Base-by-base conservation (phyloP, 1,139 yeast genomes). In the Blastobotrys capitulatus region DNA sequence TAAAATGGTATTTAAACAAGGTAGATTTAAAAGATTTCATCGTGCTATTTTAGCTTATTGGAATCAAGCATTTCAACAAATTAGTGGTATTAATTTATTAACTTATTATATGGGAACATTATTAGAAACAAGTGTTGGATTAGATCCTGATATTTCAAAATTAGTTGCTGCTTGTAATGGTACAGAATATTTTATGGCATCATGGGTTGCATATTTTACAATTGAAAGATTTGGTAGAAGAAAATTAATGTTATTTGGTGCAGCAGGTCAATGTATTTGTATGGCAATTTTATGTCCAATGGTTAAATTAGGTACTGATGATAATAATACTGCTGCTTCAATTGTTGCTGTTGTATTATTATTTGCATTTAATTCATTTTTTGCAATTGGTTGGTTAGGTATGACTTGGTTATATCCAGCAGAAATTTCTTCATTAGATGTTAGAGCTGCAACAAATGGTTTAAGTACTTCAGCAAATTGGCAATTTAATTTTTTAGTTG, bases 11-110 rank as follows among this genome's bases (percentile, higher is more conserved):
- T 54, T 55, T 43, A 53, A 55, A 9, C 48, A 53, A 32, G 57
- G 55, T 54, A 59, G 35, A 55, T 63, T 32, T 62, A 60, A 46
- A 59, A 72, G 75, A 54, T 74, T 77, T 59, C 79, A 76, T 52
- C 65, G 82, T 49, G 69, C 72, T 6, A 62, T 69, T 53, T 66
- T 79, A 50, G 80, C 78, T 1, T 69, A 69, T 39, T 74, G 77
- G 71, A 67, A 72, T 48, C 79, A 76, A 60, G 54, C 60, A 79
- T 80, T 60, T 74, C 87, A 82, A 68, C 87, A 82, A 69, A 77
- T 82, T 70, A 79, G 86, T 51, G 88, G 87, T 74, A 74, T 82
- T 53, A 82, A 82, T 68, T 82, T 82, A 60, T 77, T 82, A 55
- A 78, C 81, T 64, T 81, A 80, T 70, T 82, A 73, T 57, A 86